These are phyloP conservation scores for Paraphysoderma sedebokerense DNA, from an alignment of 371 early-diverging fungal genomes.

Conservation along the genomic window DNA sequence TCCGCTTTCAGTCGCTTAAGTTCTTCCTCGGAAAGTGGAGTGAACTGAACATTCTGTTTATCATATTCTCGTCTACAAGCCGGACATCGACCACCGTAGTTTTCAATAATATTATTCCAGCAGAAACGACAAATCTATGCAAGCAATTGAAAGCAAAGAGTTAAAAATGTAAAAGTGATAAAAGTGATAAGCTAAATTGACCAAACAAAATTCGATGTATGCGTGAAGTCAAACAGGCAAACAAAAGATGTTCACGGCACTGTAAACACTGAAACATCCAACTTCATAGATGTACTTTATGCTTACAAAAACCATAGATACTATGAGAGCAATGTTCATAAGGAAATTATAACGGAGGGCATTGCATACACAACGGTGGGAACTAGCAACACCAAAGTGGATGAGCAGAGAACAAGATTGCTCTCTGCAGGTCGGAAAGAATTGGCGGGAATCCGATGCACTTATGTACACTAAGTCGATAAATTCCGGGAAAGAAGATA, in stretches of 20 bases:
- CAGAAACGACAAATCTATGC: constrained; percentile 94
- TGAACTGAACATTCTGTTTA: background rate
- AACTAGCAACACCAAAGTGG: background rate
- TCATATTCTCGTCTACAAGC: constrained; percentile 48
- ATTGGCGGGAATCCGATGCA: background rate
- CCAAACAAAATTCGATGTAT: background rate
- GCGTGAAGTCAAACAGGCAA: background rate
- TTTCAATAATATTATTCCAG: constrained; percentile 89
- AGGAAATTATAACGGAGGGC: background rate
- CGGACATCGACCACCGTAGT: constrained; percentile 81
- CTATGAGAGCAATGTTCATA: background rate
- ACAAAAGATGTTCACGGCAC: background rate
- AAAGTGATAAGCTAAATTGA: too few relatives aligned
- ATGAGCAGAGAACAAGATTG: too few relatives aligned
- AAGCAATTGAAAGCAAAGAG: too few relatives aligned
- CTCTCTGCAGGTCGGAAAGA: background rate
- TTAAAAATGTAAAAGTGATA: too few relatives aligned
- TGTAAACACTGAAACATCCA: too few relatives aligned
- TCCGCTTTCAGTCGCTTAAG: constrained; percentile 43
- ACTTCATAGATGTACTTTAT: too few relatives aligned
- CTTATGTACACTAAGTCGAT: background rate
- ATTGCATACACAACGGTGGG: background rate
- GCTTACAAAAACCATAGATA: background rate
- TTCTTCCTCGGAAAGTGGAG: background rate
- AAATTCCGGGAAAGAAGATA: background rate